These are phyloP conservation scores for Rhexocercosporidium sp. DNA, from an alignment of 2,329 filamentous ascomycete genomes.

Conservation along the genomic window DNA sequence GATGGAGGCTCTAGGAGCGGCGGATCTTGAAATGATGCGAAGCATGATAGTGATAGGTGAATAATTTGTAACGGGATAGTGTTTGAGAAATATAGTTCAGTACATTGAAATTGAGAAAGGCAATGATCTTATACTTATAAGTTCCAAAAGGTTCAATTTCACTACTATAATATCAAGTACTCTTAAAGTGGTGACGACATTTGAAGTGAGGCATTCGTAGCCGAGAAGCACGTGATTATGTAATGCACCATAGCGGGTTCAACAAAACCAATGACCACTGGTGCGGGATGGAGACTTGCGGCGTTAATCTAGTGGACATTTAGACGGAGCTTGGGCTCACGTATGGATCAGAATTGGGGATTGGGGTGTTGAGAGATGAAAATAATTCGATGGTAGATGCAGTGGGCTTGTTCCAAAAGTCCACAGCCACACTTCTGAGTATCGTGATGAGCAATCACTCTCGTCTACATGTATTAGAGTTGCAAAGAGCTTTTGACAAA, in stretches of 20 bases:
- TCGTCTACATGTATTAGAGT: too few relatives aligned
- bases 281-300: neutral
- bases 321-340: too few relatives aligned
- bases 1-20: neutral
- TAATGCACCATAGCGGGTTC: neutral
- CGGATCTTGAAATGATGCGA: neutral
- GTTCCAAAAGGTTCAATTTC: neutral
- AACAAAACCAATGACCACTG: neutral
- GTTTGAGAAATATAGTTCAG: neutral
- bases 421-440: too few relatives aligned
- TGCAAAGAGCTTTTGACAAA: too few relatives aligned
- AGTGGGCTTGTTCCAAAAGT: too few relatives aligned
- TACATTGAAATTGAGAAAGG: neutral
- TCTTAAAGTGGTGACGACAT: conserved; percentile 6
- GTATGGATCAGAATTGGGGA: too few relatives aligned
- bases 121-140: neutral
- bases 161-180: neutral
- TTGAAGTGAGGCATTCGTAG: neutral
- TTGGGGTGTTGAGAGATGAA: too few relatives aligned
- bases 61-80: neutral
- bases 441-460: too few relatives aligned
- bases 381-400: too few relatives aligned
- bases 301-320: too few relatives aligned
- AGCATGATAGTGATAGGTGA: neutral
- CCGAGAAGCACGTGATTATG: neutral